Percentiles rank a stretch among this genome's conserved stretches.
Evolutionary conservation across 139 green algal genomes (phyloP).

Genomic region (Volvox africanus): DNA sequence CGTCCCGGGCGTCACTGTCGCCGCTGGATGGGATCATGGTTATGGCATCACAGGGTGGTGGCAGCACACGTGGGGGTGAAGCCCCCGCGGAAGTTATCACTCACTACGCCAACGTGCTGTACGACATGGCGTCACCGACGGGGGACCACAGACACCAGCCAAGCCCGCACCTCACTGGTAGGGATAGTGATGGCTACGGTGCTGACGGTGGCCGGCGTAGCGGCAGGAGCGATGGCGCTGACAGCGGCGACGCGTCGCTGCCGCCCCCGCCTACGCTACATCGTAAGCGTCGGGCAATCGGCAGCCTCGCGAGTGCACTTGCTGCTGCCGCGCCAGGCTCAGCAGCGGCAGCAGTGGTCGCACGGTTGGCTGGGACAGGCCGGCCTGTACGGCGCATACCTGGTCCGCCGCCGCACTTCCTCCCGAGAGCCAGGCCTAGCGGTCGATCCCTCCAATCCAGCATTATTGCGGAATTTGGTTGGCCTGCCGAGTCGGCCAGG

Average conservation of each 20-base stretch:
- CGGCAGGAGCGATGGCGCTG: not conserved
- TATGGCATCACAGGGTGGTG: not conserved
- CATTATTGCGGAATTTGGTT: slow-evolving; percentile 9
- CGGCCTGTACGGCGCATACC: not conserved
- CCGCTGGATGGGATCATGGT: not conserved
- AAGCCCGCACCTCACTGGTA: not conserved
- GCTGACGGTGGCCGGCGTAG: not conserved
- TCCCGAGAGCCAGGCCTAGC: not conserved
- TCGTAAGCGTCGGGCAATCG: not conserved
- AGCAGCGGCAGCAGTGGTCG: not conserved
- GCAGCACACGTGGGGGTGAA: not conserved
- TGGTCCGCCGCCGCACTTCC: too few relatives aligned
- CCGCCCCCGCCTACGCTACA: not conserved
- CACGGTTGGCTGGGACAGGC: not conserved
- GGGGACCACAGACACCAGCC: not conserved
- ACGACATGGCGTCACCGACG: slow-evolving; percentile 8
- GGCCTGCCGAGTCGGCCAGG: not conserved
- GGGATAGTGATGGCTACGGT: not conserved
- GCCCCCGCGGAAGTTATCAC: not conserved
- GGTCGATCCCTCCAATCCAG: not conserved
- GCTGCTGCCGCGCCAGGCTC: not conserved
- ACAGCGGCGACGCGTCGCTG: not conserved
- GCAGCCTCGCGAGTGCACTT: not conserved
- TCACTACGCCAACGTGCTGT: slow-evolving; percentile 36
- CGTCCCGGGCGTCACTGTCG: not conserved